Conservation (phyloP, 2,329 filamentous ascomycete species). For the Cladorrhinum sp. region DNA sequence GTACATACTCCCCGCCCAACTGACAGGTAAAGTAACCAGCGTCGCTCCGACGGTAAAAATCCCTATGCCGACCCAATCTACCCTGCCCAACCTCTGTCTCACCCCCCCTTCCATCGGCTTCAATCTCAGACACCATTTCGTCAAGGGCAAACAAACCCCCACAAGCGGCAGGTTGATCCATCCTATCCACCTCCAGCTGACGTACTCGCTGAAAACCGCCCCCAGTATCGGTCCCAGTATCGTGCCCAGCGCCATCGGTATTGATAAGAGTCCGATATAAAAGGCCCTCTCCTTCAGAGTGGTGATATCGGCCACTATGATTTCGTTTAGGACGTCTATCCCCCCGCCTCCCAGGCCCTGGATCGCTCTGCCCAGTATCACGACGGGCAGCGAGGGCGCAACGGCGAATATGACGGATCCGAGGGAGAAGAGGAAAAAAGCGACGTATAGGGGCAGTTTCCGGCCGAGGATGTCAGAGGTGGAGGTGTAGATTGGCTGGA, state of each 20-base stretch:
- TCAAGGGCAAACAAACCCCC: conserved; percentile 24
- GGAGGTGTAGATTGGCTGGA: conserved; percentile 25
- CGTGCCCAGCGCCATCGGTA: conserved; percentile 30
- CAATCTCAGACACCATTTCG: conserved; percentile 29
- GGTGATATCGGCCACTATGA: conserved; percentile 36
- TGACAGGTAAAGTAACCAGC: conserved; percentile 26
- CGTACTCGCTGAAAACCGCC: conserved; percentile 28
- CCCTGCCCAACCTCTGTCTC: conserved; percentile 15
- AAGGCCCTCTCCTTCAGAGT: conserved; percentile 32
- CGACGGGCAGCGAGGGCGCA: conserved; percentile 30
- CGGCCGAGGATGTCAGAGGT: conserved; percentile 32
- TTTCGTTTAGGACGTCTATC: conserved; percentile 31
- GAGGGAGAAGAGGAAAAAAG: conserved; percentile 33
- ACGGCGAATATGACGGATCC: conserved; percentile 50
- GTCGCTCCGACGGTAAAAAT: not conserved
- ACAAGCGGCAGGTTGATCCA: conserved; percentile 37
- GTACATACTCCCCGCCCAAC: conserved; percentile 35
- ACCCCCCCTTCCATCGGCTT: conserved; percentile 18
- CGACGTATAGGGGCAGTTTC: conserved; percentile 28
- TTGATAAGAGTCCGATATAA: conserved; percentile 29
- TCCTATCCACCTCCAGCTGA: conserved; percentile 36
- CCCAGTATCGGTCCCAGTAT: conserved; percentile 33
- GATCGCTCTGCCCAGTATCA: conserved; percentile 35
- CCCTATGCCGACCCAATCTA: conserved; percentile 35
- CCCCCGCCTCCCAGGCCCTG: conserved; percentile 37